Conservation (phyloP, 164 flowering plant species). For the Annona cherimola region DNA sequence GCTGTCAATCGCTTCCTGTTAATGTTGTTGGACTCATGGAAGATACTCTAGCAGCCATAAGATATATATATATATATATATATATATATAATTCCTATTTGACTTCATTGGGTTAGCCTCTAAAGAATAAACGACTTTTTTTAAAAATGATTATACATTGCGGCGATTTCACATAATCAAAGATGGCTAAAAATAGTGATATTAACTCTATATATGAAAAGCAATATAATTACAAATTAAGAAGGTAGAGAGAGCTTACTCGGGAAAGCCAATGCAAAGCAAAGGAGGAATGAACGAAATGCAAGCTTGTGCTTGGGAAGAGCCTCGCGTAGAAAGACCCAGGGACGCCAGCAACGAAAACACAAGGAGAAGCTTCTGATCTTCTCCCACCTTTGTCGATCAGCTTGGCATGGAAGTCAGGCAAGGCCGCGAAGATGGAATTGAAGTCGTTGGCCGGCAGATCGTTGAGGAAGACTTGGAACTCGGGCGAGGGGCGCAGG, state of each 20-base stretch:
- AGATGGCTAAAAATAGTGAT: too few species aligned
- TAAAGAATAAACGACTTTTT: too few species aligned
- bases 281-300: slow-evolving; percentile 62
- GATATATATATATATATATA: too few species aligned
- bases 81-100: too few species aligned
- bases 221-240: too few species aligned
- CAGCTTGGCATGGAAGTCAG: slow-evolving; percentile 47
- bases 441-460: slow-evolving; percentile 90
- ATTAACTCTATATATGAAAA: too few species aligned
- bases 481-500: slow-evolving; percentile 33
- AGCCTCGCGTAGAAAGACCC: slow-evolving; percentile 77
- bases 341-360: slow-evolving; percentile 61
- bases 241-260: slow-evolving; percentile 25
- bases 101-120: too few species aligned
- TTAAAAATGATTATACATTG: too few species aligned
- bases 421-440: slow-evolving; percentile 58
- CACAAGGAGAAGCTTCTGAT: slow-evolving; percentile 2
- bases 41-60: too few species aligned
- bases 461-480: slow-evolving; percentile 64
- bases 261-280: slow-evolving; percentile 81
- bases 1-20: too few species aligned
- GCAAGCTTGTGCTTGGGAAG: slow-evolving; percentile 51
- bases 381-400: slow-evolving; percentile 17
- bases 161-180: too few species aligned
- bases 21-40: too few species aligned